Percentiles rank a stretch among this genome's conserved stretches.
These are phyloP conservation scores for Neofusicoccum kwambonambiense DNA, from an alignment of 2,329 filamentous ascomycete genomes.

Conservation along the genomic window DNA sequence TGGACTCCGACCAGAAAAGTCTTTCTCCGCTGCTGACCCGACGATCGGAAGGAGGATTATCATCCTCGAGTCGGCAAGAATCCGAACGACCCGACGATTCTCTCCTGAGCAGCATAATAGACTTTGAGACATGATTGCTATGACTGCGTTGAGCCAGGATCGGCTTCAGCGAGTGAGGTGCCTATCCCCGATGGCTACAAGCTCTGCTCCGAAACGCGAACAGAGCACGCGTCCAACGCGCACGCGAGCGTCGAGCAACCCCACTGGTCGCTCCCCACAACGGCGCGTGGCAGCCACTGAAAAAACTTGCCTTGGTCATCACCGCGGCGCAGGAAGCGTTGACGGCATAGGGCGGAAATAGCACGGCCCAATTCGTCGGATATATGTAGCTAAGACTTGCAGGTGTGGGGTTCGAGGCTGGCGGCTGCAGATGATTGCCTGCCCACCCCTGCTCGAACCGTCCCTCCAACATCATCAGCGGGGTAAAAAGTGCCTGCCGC, in stretches of 20 bases:
- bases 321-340: background rate
- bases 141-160: background rate
- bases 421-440: conserved; percentile 7
- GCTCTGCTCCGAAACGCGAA: background rate
- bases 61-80: too few species aligned
- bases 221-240: background rate
- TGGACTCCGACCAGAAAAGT: background rate
- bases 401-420: conserved; percentile 8
- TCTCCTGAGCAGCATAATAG: background rate
- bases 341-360: background rate
- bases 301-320: background rate
- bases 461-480: conserved; percentile 2
- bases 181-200: background rate
- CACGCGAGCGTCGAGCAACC: background rate
- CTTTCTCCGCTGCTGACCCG: background rate
- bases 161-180: background rate
- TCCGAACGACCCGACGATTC: too few species aligned
- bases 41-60: background rate
- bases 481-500: background rate
- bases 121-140: background rate
- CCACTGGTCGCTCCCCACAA: background rate
- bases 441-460: background rate
- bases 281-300: background rate
- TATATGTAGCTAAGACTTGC: conserved; percentile 4
- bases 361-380: background rate